phyloP scores from a whole-genome alignment of 1,284 basidiomycete species.

The Mycosarcoma mackinlayi region DNA sequence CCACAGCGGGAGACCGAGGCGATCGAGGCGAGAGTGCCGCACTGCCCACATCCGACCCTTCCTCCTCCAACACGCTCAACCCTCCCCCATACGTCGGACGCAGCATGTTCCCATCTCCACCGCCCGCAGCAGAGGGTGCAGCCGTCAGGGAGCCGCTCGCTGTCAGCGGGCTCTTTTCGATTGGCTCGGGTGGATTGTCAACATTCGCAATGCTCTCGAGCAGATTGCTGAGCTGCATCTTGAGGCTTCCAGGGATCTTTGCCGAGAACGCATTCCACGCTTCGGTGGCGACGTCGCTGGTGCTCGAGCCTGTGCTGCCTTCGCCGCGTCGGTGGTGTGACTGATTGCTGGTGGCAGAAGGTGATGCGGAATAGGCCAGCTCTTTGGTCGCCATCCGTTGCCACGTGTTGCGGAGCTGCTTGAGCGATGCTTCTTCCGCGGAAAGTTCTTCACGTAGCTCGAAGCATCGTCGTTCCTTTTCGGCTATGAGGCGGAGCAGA shows the following conservation, averaged over 20 bases:
- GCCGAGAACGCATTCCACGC: slow-evolving; percentile 37
- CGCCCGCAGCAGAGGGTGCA: not conserved
- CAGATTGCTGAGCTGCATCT: slow-evolving; percentile 32
- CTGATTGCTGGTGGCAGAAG: not conserved
- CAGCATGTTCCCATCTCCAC: not conserved
- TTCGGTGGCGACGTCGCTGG: slow-evolving; percentile 22
- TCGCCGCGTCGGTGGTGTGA: slow-evolving; percentile 13
- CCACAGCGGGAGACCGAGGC: slow-evolving; percentile 25
- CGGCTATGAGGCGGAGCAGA: slow-evolving; percentile 65
- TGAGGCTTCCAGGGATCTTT: slow-evolving; percentile 28
- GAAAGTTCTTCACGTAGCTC: slow-evolving; percentile 63
- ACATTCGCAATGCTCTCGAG: slow-evolving; percentile 32
- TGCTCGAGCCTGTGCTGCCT: slow-evolving; percentile 6
- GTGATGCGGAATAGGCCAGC: slow-evolving; percentile 16
- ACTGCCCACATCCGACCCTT: slow-evolving; percentile 37
- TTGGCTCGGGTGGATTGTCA: slow-evolving; percentile 11
- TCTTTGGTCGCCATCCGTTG: slow-evolving; percentile 28
- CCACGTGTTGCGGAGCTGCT: slow-evolving; percentile 25
- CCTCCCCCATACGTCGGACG: slow-evolving; percentile 9
- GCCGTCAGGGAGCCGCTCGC: not conserved
- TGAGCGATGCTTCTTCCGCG: slow-evolving; percentile 16
- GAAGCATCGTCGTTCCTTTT: slow-evolving; percentile 67
- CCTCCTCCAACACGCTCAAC: slow-evolving; percentile 41
- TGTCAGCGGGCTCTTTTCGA: slow-evolving; percentile 4
- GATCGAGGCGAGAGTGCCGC: slow-evolving; percentile 28